Evolutionary conservation across 2,329 filamentous ascomycete genomes (phyloP).

Genomic region (Cordyceps tenuipes): DNA sequence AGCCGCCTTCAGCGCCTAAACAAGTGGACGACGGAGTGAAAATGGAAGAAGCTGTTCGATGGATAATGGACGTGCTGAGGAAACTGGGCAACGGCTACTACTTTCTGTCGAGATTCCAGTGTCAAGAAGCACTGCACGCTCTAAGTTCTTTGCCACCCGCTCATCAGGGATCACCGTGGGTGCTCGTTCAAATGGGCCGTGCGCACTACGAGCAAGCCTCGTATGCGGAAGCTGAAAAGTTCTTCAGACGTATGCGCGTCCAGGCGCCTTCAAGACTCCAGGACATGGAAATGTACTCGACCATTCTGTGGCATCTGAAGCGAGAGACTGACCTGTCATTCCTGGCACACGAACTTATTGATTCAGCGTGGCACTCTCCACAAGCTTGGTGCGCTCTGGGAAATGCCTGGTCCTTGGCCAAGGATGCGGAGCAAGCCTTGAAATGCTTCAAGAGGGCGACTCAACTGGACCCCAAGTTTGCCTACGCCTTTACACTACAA

Average conservation of each 20-base stretch:
- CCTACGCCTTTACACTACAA: conserved; percentile 91
- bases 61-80: conserved; percentile 70
- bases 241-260: conserved; percentile 70
- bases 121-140: conserved; percentile 64
- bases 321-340: conserved; percentile 87
- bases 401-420: conserved; percentile 86
- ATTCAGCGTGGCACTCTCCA: conserved; percentile 78
- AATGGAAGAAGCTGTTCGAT: conserved; percentile 67
- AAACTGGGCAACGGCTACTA: conserved; percentile 77
- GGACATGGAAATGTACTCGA: conserved; percentile 98
- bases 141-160: conserved; percentile 61
- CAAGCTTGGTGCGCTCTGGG: conserved; percentile 95
- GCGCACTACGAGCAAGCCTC: conserved; percentile 85
- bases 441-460: conserved; percentile 92
- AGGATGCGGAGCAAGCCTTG: conserved; percentile 90
- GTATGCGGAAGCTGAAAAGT: conserved; percentile 79
- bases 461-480: conserved; percentile 81
- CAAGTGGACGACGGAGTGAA: conserved; percentile 44
- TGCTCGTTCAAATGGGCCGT: conserved; percentile 81
- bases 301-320: conserved; percentile 96
- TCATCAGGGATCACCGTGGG: conserved; percentile 89
- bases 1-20: conserved; percentile 15
- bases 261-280: conserved; percentile 76
- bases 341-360: conserved; percentile 81
- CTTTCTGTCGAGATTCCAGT: conserved; percentile 69